These are phyloP conservation scores for Arxiozyma slooffiae DNA, from an alignment of 1,139 yeast genomes.

Conservation along the genomic window DNA sequence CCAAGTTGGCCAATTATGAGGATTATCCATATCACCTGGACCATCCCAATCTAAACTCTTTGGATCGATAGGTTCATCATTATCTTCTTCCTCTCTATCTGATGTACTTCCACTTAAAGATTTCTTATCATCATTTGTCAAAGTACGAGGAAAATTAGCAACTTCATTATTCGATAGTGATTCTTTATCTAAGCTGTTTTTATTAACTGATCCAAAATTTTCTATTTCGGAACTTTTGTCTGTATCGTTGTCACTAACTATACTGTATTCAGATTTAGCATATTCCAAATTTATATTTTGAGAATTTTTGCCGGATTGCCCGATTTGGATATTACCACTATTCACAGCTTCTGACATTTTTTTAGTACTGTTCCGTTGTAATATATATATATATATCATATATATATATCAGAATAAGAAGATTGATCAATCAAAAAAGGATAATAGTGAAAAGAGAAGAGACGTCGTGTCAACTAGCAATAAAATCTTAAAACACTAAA, in stretches of 20 bases:
- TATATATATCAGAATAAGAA: not conserved
- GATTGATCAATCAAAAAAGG: not conserved
- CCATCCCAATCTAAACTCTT: slow-evolving; percentile 51
- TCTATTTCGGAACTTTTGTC: not conserved
- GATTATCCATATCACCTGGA: slow-evolving; percentile 50
- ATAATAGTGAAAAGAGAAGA: not conserved
- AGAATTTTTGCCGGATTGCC: not conserved
- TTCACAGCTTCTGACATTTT: not conserved
- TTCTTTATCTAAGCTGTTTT: not conserved
- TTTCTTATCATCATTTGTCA: not conserved
- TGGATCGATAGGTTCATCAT: slow-evolving; percentile 28
- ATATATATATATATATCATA: no score
- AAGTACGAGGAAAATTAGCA: not conserved
- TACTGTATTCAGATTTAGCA: not conserved
- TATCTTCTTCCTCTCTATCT: not conserved
- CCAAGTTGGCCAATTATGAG: slow-evolving; percentile 54
- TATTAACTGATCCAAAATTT: not conserved
- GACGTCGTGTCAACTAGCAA: no score
- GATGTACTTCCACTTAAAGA: not conserved
- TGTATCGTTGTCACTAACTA: not conserved
- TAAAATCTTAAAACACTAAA: no score
- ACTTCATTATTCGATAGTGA: not conserved
- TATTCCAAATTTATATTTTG: not conserved
- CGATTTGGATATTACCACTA: not conserved
- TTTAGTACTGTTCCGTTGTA: not conserved